Percentiles rank a stretch among this genome's conserved stretches.
Conservation (phyloP, 2,329 filamentous ascomycete species). For the Aspergillus pseudonomiae region DNA sequence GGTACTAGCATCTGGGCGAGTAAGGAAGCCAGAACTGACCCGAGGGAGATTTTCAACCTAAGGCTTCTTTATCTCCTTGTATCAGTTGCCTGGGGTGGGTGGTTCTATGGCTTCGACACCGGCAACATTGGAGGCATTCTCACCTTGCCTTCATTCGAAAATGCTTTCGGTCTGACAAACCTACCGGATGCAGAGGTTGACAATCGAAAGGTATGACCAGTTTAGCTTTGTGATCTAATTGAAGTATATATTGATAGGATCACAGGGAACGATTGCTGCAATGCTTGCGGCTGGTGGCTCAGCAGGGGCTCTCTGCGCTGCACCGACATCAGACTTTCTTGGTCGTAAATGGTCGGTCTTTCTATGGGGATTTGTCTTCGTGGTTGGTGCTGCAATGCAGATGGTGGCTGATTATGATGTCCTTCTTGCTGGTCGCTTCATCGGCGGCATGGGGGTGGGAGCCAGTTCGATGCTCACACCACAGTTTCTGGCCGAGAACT, state of each 20-base stretch:
- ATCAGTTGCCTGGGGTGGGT: slow-evolving; percentile 33
- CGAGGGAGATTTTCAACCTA: neutral
- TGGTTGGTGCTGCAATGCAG: neutral
- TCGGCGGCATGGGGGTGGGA: neutral
- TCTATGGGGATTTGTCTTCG: neutral
- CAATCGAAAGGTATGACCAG: neutral
- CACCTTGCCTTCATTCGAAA: slow-evolving; percentile 38
- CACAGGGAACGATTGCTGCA: neutral
- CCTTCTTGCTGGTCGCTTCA: neutral
- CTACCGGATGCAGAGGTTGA: neutral
- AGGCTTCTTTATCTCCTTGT: neutral
- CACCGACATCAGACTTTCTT: neutral
- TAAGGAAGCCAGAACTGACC: neutral
- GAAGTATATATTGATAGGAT: no score
- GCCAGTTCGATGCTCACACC: neutral
- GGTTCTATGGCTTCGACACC: slow-evolving; percentile 44
- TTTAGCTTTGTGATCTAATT: no score
- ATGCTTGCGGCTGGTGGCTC: neutral
- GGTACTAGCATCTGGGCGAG: neutral
- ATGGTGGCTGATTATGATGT: neutral
- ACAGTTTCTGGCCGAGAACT: neutral
- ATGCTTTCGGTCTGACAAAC: neutral
- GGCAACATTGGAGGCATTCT: slow-evolving; percentile 45
- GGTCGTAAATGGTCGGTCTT: neutral
- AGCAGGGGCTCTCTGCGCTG: neutral